Evolutionary conservation across 148 eudicot genomes (phyloP).

Genomic region (Diospyros kaki): DNA sequence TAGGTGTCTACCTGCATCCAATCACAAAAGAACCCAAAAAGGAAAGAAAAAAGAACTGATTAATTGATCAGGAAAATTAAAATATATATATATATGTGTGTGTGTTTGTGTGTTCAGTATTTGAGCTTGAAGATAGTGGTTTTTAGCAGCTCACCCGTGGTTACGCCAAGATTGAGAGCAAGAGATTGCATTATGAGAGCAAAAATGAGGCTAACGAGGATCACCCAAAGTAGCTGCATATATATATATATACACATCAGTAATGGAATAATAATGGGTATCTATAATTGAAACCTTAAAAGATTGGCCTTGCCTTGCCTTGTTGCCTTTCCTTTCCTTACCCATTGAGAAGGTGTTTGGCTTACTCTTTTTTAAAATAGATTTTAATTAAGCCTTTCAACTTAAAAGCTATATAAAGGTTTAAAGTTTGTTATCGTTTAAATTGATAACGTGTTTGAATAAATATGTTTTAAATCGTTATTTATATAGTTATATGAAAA

Average conservation of each 20-base stretch:
- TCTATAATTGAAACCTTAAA: slow-evolving; percentile 25
- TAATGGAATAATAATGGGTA: background rate
- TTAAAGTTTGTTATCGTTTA: no score
- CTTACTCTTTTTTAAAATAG: no score
- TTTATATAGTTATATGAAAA: no score
- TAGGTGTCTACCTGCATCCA: slow-evolving; percentile 62
- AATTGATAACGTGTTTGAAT: no score
- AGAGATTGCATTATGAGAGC: slow-evolving; percentile 86
- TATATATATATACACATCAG: background rate
- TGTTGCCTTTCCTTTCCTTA: no score
- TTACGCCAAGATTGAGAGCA: slow-evolving; percentile 91
- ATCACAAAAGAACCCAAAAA: background rate
- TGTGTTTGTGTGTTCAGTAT: background rate
- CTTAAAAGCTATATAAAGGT: no score
- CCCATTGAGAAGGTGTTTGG: no score
- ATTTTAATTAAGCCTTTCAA: no score
- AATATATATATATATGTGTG: background rate
- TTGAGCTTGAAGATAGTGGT: no score
- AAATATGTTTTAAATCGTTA: no score
- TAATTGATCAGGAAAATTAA: background rate
- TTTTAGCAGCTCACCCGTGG: slow-evolving; percentile 43
- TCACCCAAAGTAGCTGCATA: slow-evolving; percentile 81
- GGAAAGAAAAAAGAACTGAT: background rate
- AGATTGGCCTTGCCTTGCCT: slow-evolving; percentile 52
- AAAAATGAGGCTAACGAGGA: slow-evolving; percentile 71